A percentile compares a stretch with the other conserved stretches of the same genome.
Evolutionary conservation across 495 filamentous ascomycete species (phyloP).

Genomic region (Mytilinidion resinicola): DNA sequence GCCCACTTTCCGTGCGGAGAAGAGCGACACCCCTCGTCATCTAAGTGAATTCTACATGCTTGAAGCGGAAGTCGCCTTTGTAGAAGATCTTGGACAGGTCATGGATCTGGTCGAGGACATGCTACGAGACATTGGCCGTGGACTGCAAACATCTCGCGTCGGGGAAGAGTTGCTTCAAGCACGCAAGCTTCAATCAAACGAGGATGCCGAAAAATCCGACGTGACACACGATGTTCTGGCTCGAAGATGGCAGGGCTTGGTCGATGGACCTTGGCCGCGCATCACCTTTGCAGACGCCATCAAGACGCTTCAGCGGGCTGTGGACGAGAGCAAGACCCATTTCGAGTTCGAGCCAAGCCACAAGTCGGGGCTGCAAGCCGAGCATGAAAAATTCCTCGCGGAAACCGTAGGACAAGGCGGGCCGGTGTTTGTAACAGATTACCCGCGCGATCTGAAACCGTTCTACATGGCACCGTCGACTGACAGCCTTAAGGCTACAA

Average conservation of each 20-base stretch:
- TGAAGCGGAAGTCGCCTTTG: slow-evolving; percentile 81
- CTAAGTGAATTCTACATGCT: slow-evolving; percentile 99
- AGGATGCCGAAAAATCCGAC: slow-evolving; percentile 35
- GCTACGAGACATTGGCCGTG: slow-evolving; percentile 54
- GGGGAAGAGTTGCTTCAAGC: slow-evolving; percentile 56
- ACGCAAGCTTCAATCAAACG: slow-evolving; percentile 35
- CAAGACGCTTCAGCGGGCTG: slow-evolving; percentile 55
- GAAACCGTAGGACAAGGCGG: slow-evolving; percentile 56
- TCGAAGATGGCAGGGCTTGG: slow-evolving; percentile 65
- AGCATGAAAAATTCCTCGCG: slow-evolving; percentile 90
- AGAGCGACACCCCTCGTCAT: slow-evolving; percentile 88
- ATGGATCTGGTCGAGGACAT: slow-evolving; percentile 76
- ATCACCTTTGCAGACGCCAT: slow-evolving; percentile 83
- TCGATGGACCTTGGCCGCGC: slow-evolving; percentile 62
- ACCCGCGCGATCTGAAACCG: slow-evolving; percentile 77
- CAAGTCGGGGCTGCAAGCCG: slow-evolving; percentile 73
- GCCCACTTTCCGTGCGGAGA: slow-evolving; percentile 90
- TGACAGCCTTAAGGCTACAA: background rate
- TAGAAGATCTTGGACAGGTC: slow-evolving; percentile 58
- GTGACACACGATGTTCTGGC: slow-evolving; percentile 44
- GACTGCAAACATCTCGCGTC: slow-evolving; percentile 50
- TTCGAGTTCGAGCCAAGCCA: slow-evolving; percentile 66
- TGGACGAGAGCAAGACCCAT: slow-evolving; percentile 39
- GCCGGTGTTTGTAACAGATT: slow-evolving; percentile 91
- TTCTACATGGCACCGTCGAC: slow-evolving; percentile 85